Percentiles rank a stretch among this genome's conserved stretches.
These are phyloP conservation scores for Dionaea muscipula DNA, from an alignment of 179 eudicot genomes.

Conservation along the genomic window DNA sequence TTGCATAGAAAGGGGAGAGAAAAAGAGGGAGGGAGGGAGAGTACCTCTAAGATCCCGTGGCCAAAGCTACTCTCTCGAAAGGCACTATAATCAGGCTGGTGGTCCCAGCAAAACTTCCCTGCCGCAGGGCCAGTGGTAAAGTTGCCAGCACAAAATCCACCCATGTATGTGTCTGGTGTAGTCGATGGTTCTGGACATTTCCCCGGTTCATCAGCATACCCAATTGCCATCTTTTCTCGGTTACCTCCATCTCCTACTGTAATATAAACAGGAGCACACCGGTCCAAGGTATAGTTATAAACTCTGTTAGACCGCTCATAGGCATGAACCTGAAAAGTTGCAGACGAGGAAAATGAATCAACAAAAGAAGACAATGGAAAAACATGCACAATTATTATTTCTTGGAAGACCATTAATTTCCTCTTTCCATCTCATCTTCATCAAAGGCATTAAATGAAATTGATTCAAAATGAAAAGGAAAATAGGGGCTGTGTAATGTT, in stretches of 20 bases:
- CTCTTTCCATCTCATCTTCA: no score
- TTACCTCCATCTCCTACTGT: slow-evolving; percentile 92
- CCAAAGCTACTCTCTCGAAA: slow-evolving; percentile 95
- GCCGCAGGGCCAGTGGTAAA: slow-evolving; percentile 88
- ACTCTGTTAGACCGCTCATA: slow-evolving; percentile 90
- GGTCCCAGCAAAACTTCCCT: slow-evolving; percentile 92
- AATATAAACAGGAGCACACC: slow-evolving; percentile 77
- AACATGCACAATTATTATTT: no score
- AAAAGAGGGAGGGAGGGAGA: slow-evolving; percentile 2
- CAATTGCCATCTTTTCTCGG: slow-evolving; percentile 84
- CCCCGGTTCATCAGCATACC: slow-evolving; percentile 78
- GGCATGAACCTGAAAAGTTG: slow-evolving; percentile 65
- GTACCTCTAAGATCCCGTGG: slow-evolving; percentile 88
- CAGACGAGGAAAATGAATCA: not conserved
- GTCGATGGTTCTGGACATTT: slow-evolving; percentile 72
- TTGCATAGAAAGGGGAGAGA: not conserved
- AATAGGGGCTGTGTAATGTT: no score
- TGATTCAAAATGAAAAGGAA: no score
- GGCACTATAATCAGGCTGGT: slow-evolving; percentile 85
- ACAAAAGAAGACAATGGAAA: no score
- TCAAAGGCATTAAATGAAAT: no score
- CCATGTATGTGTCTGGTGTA: slow-evolving; percentile 66
- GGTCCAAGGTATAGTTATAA: slow-evolving; percentile 69
- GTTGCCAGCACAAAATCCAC: slow-evolving; percentile 79
- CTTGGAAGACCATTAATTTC: no score